These are phyloP conservation scores for Talaromyces sp. DNA, from an alignment of 2,329 filamentous ascomycete genomes.

Conservation along the genomic window DNA sequence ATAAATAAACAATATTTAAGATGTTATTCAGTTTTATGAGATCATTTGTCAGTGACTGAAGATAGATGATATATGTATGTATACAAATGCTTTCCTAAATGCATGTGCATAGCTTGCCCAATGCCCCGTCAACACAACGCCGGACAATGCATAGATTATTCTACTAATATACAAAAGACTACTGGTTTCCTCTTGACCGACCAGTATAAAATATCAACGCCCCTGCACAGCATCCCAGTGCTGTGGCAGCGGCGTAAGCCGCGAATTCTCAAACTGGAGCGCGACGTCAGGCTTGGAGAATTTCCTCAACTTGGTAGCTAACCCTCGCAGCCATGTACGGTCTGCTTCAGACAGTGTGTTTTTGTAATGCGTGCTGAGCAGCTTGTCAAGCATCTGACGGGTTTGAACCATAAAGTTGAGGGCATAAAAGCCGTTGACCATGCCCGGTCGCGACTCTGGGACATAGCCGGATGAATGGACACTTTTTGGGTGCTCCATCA, in stretches of 20 bases:
- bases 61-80: background rate
- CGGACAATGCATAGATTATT: background rate
- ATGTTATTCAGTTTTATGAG: background rate
- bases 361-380: slow-evolving; percentile 21
- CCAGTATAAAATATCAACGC: background rate
- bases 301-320: slow-evolving; percentile 22
- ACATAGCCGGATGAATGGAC: slow-evolving; percentile 1
- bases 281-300: slow-evolving; percentile 22
- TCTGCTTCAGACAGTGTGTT: slow-evolving; percentile 19
- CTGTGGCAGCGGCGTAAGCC: slow-evolving; percentile 22
- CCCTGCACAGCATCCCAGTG: background rate
- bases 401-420: slow-evolving; percentile 21
- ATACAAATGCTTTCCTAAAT: background rate
- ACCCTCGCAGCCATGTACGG: slow-evolving; percentile 16
- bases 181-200: background rate
- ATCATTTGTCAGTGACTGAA: background rate
- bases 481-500: slow-evolving; percentile 16
- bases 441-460: slow-evolving; percentile 12
- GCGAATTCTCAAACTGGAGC: slow-evolving; percentile 11
- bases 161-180: background rate
- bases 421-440: slow-evolving; percentile 19
- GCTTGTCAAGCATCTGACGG: slow-evolving; percentile 30
- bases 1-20: no score
- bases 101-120: background rate
- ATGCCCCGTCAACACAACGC: background rate